Evolutionary conservation across 2,329 filamentous ascomycete species (phyloP), one percentile per base, ranked within the genome.

Genomic region (Alternaria solani): DNA sequence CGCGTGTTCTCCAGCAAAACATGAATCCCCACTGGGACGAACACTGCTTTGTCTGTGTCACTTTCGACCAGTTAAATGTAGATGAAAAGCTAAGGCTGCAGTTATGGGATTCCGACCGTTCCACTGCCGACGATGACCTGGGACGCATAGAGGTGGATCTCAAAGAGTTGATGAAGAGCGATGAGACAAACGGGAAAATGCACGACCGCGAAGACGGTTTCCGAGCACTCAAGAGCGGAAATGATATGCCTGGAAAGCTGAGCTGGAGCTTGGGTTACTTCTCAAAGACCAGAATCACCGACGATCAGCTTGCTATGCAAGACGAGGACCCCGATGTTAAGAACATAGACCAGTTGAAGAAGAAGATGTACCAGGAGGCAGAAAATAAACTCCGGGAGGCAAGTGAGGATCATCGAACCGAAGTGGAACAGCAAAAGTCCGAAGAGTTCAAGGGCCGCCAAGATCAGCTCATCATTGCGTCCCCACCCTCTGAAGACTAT

Each of bases 41-140:
- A 74, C 89, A 87, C 51, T 86, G 86, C 23, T 89, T 86, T 59
- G 78, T 93, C n/a, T 80, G 91, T 1, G 89, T 93, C 1, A 88
- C 89, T 0, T 84, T 88, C 0, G 87, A 91, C 64, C 90, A 93
- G 72, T 76, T 93, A 11, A 90, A 93, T 62, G 89, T 91, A 0
- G 85, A 89, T 23, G 90, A 92, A 76, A 87, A 86, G 34, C 74
- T 93, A 9, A 85, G 89, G 3, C 71, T 93, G 1, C 89, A 92
- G 70, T 81, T 93, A 0, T 93, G 90, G 90, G 91, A 93, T 67
- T 91, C 89, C 2, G 91, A 93, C 73, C 87, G 88, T 43, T 84
- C 87, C 52, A 89, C 87, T 2, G 90, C 90, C 1, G 90, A 93
- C 70, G 90, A 93, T 67, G 90, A 93, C 68, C 81, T 93, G 1